Evolutionary conservation across 768 basidiomycete species (phyloP).

Genomic region (Trichaptum fuscoviolaceum): DNA sequence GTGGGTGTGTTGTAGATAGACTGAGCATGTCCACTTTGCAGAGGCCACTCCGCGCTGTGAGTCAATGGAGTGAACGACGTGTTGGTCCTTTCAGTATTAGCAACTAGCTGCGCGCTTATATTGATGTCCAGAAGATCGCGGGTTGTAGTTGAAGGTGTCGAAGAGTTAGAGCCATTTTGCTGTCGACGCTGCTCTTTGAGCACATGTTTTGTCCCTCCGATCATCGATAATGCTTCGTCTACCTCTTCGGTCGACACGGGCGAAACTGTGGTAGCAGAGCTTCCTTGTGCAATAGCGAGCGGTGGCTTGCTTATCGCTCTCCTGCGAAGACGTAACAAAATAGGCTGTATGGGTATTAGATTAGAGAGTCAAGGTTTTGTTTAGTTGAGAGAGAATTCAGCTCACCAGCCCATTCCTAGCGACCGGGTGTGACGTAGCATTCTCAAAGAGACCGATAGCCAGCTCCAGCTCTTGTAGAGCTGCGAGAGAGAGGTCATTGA

Average conservation of each 20-base stretch:
- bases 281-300: not conserved
- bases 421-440: slow-evolving; percentile 42
- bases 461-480: slow-evolving; percentile 64
- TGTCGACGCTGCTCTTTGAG: not conserved
- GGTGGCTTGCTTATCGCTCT: not conserved
- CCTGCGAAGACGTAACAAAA: not conserved
- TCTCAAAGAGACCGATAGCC: slow-evolving; percentile 59
- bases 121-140: not conserved
- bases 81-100: not conserved
- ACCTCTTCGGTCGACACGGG: not conserved
- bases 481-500: slow-evolving; percentile 60
- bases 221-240: not conserved
- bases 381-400: not conserved
- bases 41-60: no score
- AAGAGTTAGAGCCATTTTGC: not conserved
- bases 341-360: not conserved
- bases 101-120: not conserved
- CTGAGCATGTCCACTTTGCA: no score
- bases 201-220: not conserved
- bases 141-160: not conserved
- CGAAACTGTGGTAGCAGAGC: not conserved
- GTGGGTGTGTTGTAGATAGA: no score
- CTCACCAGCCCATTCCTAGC: not conserved
- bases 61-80: no score
- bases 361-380: not conserved